Base-by-base conservation (phyloP, 257 asterid genomes). In the Thymus quinquecostatus region DNA sequence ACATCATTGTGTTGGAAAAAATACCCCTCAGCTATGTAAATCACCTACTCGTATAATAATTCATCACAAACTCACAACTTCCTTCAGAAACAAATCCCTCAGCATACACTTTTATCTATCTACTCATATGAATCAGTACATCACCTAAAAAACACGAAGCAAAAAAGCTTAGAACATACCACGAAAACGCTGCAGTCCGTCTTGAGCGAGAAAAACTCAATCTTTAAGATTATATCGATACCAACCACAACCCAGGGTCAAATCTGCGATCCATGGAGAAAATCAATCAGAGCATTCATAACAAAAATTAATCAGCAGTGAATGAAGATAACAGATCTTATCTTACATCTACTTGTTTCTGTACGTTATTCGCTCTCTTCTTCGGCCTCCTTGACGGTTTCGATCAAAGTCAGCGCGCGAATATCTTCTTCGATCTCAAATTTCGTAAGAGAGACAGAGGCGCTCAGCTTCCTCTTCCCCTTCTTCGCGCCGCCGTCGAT, bases 351-450 rank as follows among this genome's bases (percentile, higher is more conserved):
- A 89, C 66, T 55, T 77, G 84, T 72, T 78, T 87, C 82, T 88
- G 96, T 44, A 80, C 64, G 70, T 21, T 64, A 70, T 80, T 88
- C 3, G 87, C 78, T 77, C 93, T 87, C 83, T 91, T 91, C 86
- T 80, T 91, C 4, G 97, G 95, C 78, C 90, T 85, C 79, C 91
- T 87, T 10, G 85, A 69, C 41, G 90, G 95, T 79, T 84, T 91
- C 30, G 85, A 83, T 75, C 90, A 21, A 91, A 29, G 91, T 77
- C 78, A 91, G 57, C 27, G 87, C 73, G 66, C 80, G 82, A 7
- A 87, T 58, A 81, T 91, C 97, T 80, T 82, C 96, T 60, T 91
- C 96, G 30, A 88, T 91, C 76, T 91, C 96, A 43, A 77, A 83
- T 77, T 79, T 84, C 12, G 89, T 59, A 28, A 91, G 86, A 0